Percentiles rank a stretch among this genome's conserved stretches.
phyloP scores from a whole-genome alignment of 192 early-diverging fungal genomes.

The Coemansia sp. region DNA sequence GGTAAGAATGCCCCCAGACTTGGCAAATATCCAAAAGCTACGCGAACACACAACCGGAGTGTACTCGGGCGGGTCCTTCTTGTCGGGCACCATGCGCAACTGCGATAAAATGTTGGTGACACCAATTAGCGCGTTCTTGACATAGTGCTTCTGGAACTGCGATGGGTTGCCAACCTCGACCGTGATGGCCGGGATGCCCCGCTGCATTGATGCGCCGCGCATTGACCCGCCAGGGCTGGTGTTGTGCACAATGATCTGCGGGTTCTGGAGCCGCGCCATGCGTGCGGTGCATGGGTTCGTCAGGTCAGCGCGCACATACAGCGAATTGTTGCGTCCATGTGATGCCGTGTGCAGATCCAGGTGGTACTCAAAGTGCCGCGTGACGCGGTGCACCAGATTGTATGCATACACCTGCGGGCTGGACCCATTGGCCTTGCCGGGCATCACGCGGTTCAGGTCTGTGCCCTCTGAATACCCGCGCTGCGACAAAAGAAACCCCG shows the following conservation, averaged over 20 bases:
- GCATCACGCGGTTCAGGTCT: conserved; percentile 84
- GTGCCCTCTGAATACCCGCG: conserved; percentile 84
- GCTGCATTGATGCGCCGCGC: conserved; percentile 69
- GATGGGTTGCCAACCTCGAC: conserved; percentile 91
- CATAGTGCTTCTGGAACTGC: conserved; percentile 79
- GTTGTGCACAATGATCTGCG: conserved; percentile 77
- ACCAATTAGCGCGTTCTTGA: conserved; percentile 60
- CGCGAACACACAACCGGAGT: conserved; percentile 61
- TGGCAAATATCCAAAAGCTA: conserved; percentile 81
- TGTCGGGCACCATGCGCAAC: conserved; percentile 60
- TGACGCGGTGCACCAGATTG: conserved; percentile 74
- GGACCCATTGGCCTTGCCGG: conserved; percentile 71
- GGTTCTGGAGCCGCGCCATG: conserved; percentile 84
- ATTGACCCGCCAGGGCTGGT: conserved; percentile 70
- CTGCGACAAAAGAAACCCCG: conserved; percentile 72
- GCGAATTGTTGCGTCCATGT: conserved; percentile 78
- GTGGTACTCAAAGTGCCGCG: conserved; percentile 75
- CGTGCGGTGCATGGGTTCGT: conserved; percentile 64
- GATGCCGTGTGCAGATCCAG: conserved; percentile 88
- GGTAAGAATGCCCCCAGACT: conserved; percentile 79
- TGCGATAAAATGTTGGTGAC: conserved; percentile 61
- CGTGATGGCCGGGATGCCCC: conserved; percentile 79
- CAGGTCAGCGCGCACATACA: conserved; percentile 86
- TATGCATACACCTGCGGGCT: conserved; percentile 79
- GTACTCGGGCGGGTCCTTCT: conserved; percentile 51